Percentiles rank a stretch among this genome's conserved stretches.
These are phyloP conservation scores for Coccomyxa sp. DNA, from an alignment of 139 green algal species.

Conservation along the genomic window DNA sequence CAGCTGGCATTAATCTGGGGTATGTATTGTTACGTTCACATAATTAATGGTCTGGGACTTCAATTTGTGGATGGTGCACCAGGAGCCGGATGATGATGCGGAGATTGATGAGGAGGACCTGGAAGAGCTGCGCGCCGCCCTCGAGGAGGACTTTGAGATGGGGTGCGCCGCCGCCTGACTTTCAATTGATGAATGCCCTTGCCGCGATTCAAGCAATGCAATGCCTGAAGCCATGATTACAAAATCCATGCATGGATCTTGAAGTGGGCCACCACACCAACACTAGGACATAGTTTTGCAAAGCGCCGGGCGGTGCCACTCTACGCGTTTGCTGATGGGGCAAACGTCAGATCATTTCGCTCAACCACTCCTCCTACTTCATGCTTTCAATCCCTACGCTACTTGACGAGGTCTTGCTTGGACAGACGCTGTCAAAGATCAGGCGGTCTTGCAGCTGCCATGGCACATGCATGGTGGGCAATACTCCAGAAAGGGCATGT, in stretches of 20 bases:
- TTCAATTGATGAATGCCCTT: background rate
- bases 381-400: no score
- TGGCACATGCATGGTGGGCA: background rate
- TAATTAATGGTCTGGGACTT: no score
- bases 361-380: no score
- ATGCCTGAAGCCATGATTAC: background rate
- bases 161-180: slow-evolving; percentile 25
- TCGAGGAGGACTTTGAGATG: slow-evolving; percentile 86
- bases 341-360: no score
- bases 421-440: background rate
- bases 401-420: no score
- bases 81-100: slow-evolving; percentile 74
- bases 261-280: background rate
- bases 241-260: background rate
- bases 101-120: slow-evolving; percentile 83
- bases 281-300: background rate
- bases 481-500: background rate
- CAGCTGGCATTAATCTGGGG: no score
- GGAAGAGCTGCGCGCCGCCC: slow-evolving; percentile 80
- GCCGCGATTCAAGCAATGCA: background rate
- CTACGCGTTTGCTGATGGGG: no score
- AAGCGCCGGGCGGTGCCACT: background rate
- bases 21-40: no score
- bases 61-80: background rate
- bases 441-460: background rate